phyloP scores from a whole-genome alignment of 441 rosid genomes.

The Melastoma candidum region DNA sequence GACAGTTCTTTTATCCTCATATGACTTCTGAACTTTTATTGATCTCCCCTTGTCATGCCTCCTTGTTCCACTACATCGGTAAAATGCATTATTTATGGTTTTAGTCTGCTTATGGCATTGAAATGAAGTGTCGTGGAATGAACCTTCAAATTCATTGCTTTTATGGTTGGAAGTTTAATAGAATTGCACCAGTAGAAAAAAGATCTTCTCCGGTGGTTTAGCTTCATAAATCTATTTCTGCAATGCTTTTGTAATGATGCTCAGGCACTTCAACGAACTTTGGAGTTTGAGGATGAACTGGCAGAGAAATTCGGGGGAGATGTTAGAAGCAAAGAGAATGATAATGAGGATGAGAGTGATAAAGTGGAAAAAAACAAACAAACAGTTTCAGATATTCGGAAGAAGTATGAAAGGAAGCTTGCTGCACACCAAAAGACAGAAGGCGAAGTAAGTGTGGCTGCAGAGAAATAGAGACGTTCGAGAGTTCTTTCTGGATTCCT shows the following conservation, averaged over 20 bases:
- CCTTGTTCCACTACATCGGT: background rate
- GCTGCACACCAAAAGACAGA: constrained; percentile 70
- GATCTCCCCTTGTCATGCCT: too few species aligned
- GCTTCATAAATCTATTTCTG: constrained; percentile 5
- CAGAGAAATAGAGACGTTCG: background rate
- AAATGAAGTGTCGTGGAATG: too few species aligned
- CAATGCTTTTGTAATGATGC: constrained; percentile 20
- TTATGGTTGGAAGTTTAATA: too few species aligned
- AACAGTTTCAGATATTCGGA: constrained; percentile 77
- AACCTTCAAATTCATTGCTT: too few species aligned
- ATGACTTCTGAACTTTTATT: too few species aligned
- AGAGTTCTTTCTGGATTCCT: background rate
- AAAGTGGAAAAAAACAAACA: constrained; percentile 50
- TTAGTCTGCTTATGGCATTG: too few species aligned
- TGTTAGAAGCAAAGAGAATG: constrained; percentile 50
- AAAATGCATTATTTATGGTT: background rate
- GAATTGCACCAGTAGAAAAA: too few species aligned
- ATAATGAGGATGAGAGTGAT: constrained; percentile 81
- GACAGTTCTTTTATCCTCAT: too few species aligned
- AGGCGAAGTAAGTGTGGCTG: constrained; percentile 36
- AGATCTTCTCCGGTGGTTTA: background rate
- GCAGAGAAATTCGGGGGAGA: constrained; percentile 97
- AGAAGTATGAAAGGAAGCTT: constrained; percentile 91
- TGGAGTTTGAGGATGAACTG: constrained; percentile 93
- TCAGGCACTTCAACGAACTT: constrained; percentile 91